Evolutionary conservation across 176 grass and related monocot genomes (phyloP).

Genomic region (Neostapfia colusana): DNA sequence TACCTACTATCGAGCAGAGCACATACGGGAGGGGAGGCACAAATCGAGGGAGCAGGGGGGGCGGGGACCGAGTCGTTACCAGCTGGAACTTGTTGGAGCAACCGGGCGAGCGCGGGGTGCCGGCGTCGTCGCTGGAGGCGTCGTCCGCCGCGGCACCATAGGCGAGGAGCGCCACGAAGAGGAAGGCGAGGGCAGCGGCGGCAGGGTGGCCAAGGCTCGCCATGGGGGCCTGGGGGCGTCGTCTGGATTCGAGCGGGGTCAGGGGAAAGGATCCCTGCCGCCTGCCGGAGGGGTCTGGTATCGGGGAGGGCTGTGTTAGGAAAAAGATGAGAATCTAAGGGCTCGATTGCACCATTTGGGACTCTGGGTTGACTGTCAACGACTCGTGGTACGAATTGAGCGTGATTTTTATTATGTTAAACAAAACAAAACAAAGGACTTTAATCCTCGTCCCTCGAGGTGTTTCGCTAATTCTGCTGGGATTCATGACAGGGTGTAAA

Average conservation of each 20-base stretch:
- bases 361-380: too few species aligned
- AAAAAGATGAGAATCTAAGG: too few species aligned
- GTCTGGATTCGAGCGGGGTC: background rate
- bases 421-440: too few species aligned
- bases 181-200: background rate
- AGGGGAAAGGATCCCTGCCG: too few species aligned
- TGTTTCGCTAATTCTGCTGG: too few species aligned
- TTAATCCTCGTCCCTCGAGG: too few species aligned
- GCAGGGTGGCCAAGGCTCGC: background rate
- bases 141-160: conserved; percentile 55
- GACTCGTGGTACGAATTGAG: too few species aligned
- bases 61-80: conserved; percentile 39
- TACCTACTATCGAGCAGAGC: background rate
- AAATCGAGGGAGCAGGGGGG: conserved; percentile 11
- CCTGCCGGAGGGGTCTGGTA: too few species aligned
- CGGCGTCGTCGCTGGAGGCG: conserved; percentile 63
- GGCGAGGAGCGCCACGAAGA: conserved; percentile 29
- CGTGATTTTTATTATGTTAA: too few species aligned
- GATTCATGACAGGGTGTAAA: too few species aligned
- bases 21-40: background rate
- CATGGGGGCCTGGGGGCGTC: conserved; percentile 17
- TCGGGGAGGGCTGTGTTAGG: too few species aligned
- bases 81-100: conserved; percentile 96
- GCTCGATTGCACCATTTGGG: too few species aligned
- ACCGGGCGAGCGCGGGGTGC: conserved; percentile 51